Evolutionary conservation across 1,284 basidiomycete genomes (phyloP).

Genomic region (Fistulinella cinereoalba): DNA sequence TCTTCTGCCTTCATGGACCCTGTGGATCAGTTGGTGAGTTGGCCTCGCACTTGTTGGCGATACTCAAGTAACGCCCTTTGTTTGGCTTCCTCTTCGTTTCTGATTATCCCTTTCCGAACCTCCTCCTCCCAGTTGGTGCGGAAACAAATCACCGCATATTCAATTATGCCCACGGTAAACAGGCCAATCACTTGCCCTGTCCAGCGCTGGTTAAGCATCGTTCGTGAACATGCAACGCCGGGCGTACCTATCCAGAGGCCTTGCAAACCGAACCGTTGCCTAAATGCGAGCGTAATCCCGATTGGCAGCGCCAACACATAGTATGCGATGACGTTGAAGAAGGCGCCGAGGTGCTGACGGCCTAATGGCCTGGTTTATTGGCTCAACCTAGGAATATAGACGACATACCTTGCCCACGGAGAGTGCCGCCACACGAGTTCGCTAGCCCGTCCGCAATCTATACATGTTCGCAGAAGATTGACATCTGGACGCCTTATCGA

Average conservation of each 20-base stretch:
- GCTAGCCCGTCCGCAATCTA: constrained; percentile 69
- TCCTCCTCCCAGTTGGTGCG: constrained; percentile 67
- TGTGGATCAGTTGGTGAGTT: constrained; percentile 20
- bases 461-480: not conserved
- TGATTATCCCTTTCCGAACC: constrained; percentile 47
- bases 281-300: constrained; percentile 68
- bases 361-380: constrained; percentile 38
- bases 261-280: constrained; percentile 49
- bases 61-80: constrained; percentile 26
- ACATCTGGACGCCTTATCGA: too few species aligned
- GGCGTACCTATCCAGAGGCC: constrained; percentile 66
- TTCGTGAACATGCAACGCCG: not conserved
- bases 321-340: constrained; percentile 75
- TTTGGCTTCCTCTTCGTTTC: constrained; percentile 53
- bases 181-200: constrained; percentile 70
- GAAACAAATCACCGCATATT: constrained; percentile 63
- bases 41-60: constrained; percentile 5
- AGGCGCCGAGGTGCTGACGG: constrained; percentile 69
- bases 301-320: constrained; percentile 71
- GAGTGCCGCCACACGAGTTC: constrained; percentile 67
- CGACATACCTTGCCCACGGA: constrained; percentile 59
- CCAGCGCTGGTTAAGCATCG: not conserved
- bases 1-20: too few species aligned
- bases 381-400: not conserved
- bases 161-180: constrained; percentile 67